phyloP scores from a whole-genome alignment of 805 yeast species.

The Huiozyma naganishii region DNA sequence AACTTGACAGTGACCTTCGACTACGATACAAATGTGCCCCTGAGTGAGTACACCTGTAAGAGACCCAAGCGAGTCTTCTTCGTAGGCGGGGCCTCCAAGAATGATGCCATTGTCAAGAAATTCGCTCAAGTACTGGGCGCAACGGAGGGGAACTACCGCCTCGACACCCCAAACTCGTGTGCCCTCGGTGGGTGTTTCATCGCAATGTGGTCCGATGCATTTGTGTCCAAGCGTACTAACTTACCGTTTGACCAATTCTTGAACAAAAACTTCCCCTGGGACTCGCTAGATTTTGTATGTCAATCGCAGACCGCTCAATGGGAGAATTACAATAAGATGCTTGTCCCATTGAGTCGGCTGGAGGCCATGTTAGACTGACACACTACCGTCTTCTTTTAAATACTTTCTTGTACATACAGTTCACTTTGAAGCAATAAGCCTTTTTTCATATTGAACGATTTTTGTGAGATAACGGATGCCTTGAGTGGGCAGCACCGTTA shows the following conservation, averaged over 20 bases:
- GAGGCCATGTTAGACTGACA: conserved; percentile 10
- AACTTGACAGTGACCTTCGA: conserved; percentile 25
- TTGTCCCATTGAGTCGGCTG: conserved; percentile 23
- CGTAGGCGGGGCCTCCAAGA: conserved; percentile 84
- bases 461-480: no score
- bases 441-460: no score
- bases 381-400: no score
- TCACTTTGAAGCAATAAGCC: no score
- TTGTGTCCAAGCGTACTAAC: conserved; percentile 19
- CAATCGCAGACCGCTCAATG: conserved; percentile 18
- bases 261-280: conserved; percentile 38
- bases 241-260: conserved; percentile 36
- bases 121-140: conserved; percentile 61
- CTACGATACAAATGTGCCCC: conserved; percentile 18
- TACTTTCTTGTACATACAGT: no score
- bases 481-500: no score
- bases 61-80: conserved; percentile 62
- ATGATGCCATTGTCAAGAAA: conserved; percentile 52
- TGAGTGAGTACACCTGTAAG: conserved; percentile 22
- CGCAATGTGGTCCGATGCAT: conserved; percentile 58
- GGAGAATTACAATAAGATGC: conserved; percentile 22
- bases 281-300: conserved; percentile 23
- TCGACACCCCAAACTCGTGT: conserved; percentile 80
- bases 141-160: conserved; percentile 50
- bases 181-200: conserved; percentile 86